Base-by-base conservation (phyloP, 306 rosid genomes). In the Medicago truncatula region DNA sequence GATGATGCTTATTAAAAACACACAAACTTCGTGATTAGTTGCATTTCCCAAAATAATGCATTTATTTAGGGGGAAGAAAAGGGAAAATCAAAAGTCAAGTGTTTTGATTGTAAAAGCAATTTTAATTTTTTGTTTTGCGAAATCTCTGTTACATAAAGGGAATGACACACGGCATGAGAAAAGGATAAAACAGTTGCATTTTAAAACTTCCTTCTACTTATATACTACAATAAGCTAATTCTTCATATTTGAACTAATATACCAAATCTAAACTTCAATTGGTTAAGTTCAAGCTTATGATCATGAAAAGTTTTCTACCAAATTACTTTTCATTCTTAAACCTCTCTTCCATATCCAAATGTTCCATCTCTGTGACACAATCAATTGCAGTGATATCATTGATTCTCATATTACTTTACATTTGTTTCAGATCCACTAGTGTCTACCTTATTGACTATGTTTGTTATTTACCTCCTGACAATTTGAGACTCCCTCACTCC, bases 361-460 rank as follows among this genome's bases (percentile, higher is more conserved):
- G 74, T 23, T 80, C 76, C 21, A 83, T 79, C 43, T 72, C 80
- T 21, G 47, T 76, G 20, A 21, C 65, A 60, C 82, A 83, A 70
- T 76, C 77, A 61, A 71, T 81, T 36, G 76, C 78, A 56, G 76
- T 82, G 75, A 67, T 83, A 28, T 61, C 81, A 57, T 50, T 83
- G 31, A 58, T 79, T 64, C 54, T 82, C 78, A 47, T 78, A 52
- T 31, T 76, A 43, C 65, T 86, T 78, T 84, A 17, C 56, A 47
- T 85, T 5, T 59, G n/a, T 54, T 78, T 78, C 61, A 83, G 53
- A 79, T 60, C 82, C 18, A 78, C 18, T 2, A 63, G 68, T 43
- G 59, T 85, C 31, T 92, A 92, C 85, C 93, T 92, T 62, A 4
- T 92, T 77, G 89, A 92, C 68, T 89, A 81, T 67, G 73, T 75